phyloP scores from a whole-genome alignment of 306 rosid species.

The Begonia fuchsioides region DNA sequence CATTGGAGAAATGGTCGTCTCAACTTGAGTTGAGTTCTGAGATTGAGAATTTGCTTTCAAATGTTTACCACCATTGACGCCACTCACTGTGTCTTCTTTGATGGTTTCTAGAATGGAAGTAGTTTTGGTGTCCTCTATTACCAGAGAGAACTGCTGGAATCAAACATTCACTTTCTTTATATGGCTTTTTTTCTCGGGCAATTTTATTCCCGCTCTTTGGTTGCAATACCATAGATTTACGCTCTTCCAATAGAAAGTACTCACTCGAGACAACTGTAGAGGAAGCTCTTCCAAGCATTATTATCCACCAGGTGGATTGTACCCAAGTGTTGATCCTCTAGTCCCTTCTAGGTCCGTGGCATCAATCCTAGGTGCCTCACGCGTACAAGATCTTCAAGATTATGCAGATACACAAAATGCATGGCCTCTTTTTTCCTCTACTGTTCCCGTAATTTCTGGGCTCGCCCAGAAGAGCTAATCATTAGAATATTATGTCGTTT shows the following conservation, averaged over 20 bases:
- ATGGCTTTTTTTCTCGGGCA: no score
- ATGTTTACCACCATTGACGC: no score
- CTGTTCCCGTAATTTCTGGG: conserved; percentile 71
- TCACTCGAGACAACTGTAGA: conserved; percentile 60
- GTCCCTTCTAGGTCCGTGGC: conserved; percentile 52
- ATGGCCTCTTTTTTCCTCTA: conserved; percentile 75
- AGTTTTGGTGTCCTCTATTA: no score
- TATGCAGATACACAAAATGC: conserved; percentile 54
- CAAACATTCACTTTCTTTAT: no score
- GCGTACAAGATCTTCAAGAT: conserved; percentile 61
- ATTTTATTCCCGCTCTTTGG: no score
- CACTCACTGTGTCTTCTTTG: no score
- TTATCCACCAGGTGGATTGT: conserved; percentile 69
- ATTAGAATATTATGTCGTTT: conserved; percentile 60
- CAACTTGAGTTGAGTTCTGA: no score
- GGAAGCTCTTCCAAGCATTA: conserved; percentile 51
- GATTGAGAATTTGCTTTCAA: no score
- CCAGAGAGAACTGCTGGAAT: no score
- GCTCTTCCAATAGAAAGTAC: conserved; percentile 70
- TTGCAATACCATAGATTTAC: no score
- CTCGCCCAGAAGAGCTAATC: conserved; percentile 49
- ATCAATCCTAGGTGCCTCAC: conserved; percentile 53
- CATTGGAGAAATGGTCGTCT: no score
- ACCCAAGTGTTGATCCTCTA: conserved; percentile 53
- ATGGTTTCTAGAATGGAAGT: no score